A percentile compares a stretch with the other conserved stretches of the same genome.
Evolutionary conservation across 441 rosid species (phyloP).

Genomic region (Euphorbia celastroides): DNA sequence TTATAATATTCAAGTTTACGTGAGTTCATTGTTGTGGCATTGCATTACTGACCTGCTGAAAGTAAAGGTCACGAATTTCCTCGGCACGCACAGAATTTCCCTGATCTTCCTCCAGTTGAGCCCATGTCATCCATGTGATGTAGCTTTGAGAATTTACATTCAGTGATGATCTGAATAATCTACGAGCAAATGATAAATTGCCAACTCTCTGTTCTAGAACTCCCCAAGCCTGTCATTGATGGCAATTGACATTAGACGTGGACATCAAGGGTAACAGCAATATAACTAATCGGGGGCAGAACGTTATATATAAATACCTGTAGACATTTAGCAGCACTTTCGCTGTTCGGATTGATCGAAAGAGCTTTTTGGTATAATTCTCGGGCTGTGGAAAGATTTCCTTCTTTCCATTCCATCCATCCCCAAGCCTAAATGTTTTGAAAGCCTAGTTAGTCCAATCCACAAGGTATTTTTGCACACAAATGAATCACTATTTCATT

Average conservation of each 20-base stretch:
- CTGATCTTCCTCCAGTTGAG: constrained; percentile 85
- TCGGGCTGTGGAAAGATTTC: constrained; percentile 71
- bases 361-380: constrained; percentile 72
- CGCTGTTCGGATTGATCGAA: constrained; percentile 56
- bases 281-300: neutral
- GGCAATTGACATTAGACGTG: neutral
- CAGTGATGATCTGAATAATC: constrained; percentile 77
- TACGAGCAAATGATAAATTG: constrained; percentile 75
- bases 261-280: neutral
- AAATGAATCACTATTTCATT: no score
- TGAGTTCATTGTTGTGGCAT: neutral
- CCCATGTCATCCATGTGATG: constrained; percentile 99
- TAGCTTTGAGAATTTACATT: constrained; percentile 85
- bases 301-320: constrained; percentile 44
- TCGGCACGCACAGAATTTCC: constrained; percentile 89
- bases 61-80: constrained; percentile 86
- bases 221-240: constrained; percentile 76
- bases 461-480: neutral
- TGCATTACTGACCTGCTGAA: constrained; percentile 72
- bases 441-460: constrained; percentile 10
- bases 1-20: neutral
- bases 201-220: constrained; percentile 88
- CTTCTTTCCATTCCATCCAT: constrained; percentile 99
- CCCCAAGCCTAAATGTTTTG: constrained; percentile 76
- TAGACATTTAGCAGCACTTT: constrained; percentile 85